Base-by-base conservation (phyloP, 1,284 basidiomycete genomes). In the Cryptococcus sp. region DNA sequence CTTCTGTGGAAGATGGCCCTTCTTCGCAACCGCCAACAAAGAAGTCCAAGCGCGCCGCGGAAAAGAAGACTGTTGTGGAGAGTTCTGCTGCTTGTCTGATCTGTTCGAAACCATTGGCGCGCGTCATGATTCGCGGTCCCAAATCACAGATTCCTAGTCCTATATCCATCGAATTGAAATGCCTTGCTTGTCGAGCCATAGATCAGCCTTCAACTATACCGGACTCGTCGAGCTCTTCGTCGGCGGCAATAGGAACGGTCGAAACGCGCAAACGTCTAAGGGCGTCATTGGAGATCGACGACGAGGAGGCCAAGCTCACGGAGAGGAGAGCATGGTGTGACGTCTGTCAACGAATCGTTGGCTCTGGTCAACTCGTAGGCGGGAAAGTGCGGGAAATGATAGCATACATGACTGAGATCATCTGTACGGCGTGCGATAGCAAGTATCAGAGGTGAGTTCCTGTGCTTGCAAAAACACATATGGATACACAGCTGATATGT, bases 291-390 rank as follows among this genome's bases (percentile, higher is more conserved):
- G 74, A 73, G 52, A 57, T 59, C 16, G 68, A 76, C 47, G 74
- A 76, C 52, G 73, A 75, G 53, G 75, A 72, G n/a, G 51, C 54
- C 11, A 62, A 61, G 41, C 52, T 50, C n/a, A 54, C 46, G 20
- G 57, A 64, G 7, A 61, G 64, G 45, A 60, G 69, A 47, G 50
- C 55, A n/a, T 75, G 72, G 55, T 78, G 76, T 51, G 76, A 78
- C 62, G 76, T 78, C 7, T 78, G 76, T 61, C 76, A 78, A 59
- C 67, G 75, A 23, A 57, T 76, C 42, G 64, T 73, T 13, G 74
- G 68, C 0, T 62, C 64, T 2, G 76, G 76, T 1, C 61, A 63
- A 51, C 60, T 77, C 8, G 42, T 69, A 1, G 75, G 70, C 1
- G 72, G 70, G 3, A 50, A 61, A n/a, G 68, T 69, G 30, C 61